These are phyloP conservation scores for Sclerotiophoma versabilis DNA, from an alignment of 2,329 filamentous ascomycete species.

Conservation along the genomic window DNA sequence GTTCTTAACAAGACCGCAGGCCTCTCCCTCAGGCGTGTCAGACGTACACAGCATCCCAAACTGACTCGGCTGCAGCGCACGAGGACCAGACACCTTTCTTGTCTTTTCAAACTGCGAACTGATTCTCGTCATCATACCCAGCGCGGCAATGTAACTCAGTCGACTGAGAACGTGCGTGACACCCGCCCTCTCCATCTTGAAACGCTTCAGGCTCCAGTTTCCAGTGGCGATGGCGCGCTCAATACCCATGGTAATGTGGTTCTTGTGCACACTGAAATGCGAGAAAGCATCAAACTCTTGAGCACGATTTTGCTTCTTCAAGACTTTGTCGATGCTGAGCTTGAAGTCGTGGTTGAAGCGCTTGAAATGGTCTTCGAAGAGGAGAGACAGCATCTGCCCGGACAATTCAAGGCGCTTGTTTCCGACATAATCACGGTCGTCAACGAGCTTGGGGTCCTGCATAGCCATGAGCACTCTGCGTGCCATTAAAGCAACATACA, in stretches of 20 bases:
- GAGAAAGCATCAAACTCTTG: conserved; percentile 86
- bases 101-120: conserved; percentile 99
- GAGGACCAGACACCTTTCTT: conserved; percentile 91
- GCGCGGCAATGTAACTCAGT: conserved; percentile 92
- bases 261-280: conserved; percentile 83
- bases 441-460: conserved; percentile 86
- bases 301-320: conserved; percentile 91
- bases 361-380: conserved; percentile 99
- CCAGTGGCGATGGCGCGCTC: conserved; percentile 96
- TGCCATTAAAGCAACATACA: conserved; percentile 97
- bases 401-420: conserved; percentile 97
- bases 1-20: conserved; percentile 97
- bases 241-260: conserved; percentile 89
- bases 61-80: conserved; percentile 94
- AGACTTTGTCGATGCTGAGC: conserved; percentile 90
- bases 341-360: conserved; percentile 90
- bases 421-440: conserved; percentile 96
- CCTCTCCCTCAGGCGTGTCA: conserved; percentile 97
- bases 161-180: conserved; percentile 96
- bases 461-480: conserved; percentile 94
- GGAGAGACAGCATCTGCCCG: conserved; percentile 87
- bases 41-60: conserved; percentile 98
- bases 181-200: conserved; percentile 97
- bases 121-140: conserved; percentile 99
- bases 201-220: conserved; percentile 97